Conservation (phyloP, 1,284 basidiomycete species). For the Filobasidium uniguttulatum region DNA sequence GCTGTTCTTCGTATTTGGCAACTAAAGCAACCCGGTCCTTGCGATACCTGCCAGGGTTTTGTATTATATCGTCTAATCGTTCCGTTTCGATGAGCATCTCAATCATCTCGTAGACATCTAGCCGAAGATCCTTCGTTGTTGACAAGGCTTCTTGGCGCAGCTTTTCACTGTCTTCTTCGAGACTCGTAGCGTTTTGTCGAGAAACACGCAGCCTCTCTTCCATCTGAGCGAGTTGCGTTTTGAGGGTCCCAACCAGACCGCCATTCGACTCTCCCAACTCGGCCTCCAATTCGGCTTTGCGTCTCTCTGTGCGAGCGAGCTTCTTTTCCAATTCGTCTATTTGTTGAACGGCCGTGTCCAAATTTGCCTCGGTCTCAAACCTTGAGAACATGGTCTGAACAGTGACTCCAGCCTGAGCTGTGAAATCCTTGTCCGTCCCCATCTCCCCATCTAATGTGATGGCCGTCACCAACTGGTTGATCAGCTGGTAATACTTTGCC, state of each 20-base stretch:
- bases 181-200: conserved; percentile 57
- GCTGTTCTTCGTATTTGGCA: conserved; percentile 47
- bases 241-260: conserved; percentile 70
- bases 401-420: conserved; percentile 54
- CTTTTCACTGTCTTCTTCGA: conserved; percentile 64
- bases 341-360: conserved; percentile 66
- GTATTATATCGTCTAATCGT: conserved; percentile 51
- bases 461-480: conserved; percentile 84
- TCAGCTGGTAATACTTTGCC: conserved; percentile 78
- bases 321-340: conserved; percentile 53
- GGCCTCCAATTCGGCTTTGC: conserved; percentile 45
- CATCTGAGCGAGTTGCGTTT: conserved; percentile 54
- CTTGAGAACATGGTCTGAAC: conserved; percentile 79
- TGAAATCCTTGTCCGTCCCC: conserved; percentile 53
- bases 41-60: background rate
- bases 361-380: conserved; percentile 80
- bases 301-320: conserved; percentile 46
- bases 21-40: background rate
- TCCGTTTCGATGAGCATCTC: conserved; percentile 76
- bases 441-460: conserved; percentile 81
- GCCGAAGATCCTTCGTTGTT: background rate
- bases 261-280: conserved; percentile 68
- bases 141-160: conserved; percentile 45
- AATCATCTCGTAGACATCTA: conserved; percentile 74
- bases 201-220: conserved; percentile 70